Evolutionary conservation across 2,329 filamentous ascomycete genomes (phyloP).

Genomic region (Aspergillus sp.): DNA sequence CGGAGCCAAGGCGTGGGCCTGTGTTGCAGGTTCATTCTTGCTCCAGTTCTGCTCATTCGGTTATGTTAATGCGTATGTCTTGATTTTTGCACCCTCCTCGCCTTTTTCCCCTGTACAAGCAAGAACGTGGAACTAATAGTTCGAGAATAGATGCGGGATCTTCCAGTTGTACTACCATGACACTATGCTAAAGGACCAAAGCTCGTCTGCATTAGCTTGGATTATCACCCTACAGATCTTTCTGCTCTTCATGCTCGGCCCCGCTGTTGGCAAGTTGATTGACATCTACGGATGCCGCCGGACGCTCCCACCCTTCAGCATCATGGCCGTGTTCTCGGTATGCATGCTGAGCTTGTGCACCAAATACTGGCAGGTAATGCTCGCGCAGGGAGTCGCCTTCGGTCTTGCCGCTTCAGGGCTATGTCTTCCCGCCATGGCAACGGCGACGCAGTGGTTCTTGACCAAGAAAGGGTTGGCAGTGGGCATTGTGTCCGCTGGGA

Average conservation of each 20-base stretch:
- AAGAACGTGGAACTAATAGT: neutral
- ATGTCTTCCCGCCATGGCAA: neutral
- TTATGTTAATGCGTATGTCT: conserved; percentile 1
- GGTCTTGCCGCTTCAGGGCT: neutral
- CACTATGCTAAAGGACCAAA: conserved; percentile 1
- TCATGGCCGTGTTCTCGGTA: neutral
- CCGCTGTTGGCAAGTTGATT: neutral
- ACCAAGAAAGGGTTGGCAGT: conserved; percentile 1
- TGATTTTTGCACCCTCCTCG: too few species aligned
- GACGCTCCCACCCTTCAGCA: neutral
- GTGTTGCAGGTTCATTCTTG: neutral
- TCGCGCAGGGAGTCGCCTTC: neutral
- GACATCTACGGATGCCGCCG: neutral
- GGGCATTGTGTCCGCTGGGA: neutral
- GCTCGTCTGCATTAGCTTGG: conserved; percentile 1
- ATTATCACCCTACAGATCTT: conserved; percentile 2
- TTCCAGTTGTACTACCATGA: conserved; percentile 1
- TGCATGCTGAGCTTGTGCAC: conserved; percentile 2
- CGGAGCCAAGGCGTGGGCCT: conserved; percentile 1
- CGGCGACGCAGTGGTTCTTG: conserved; percentile 1
- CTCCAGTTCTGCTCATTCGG: conserved; percentile 2
- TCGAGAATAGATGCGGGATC: neutral
- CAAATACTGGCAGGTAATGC: neutral
- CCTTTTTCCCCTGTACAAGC: neutral
- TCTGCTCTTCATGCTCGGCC: conserved; percentile 1